Evolutionary conservation across 2,329 filamentous ascomycete species (phyloP), one percentile per base, ranked within the genome.

Genomic region (Stemphylium beticola): DNA sequence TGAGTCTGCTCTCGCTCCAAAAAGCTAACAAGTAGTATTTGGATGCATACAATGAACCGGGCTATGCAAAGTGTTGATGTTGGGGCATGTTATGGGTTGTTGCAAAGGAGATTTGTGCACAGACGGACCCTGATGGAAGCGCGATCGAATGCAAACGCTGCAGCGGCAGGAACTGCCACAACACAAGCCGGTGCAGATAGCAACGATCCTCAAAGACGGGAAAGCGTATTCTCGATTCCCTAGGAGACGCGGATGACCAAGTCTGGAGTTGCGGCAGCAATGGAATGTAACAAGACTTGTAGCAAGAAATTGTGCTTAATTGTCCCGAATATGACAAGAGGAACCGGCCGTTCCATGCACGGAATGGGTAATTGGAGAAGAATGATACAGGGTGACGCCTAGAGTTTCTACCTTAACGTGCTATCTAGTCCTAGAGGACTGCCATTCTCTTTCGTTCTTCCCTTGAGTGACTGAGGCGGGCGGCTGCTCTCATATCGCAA

Each of bases 21-120:
- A 72, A 71, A 63, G 60, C 64, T 68, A 72, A 68, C 66, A 69
- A 66, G 64, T 66, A 51, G 64, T 29, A 29, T 10, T 65, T 66
- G 65, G 67, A 67, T 68, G 66, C 66, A 65, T 71, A 64, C 63
- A 65, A 62, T 65, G 57, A 56, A 29, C 57, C 44, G 41, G 26
- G 50, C 36, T 59, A 58, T 53, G 58, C 58, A 55, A 29, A 48
- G 57, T 46, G 53, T 57, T 32, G 45, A 41, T 58, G 49, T 52
- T 46, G 46, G 38, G 48, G 41, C 39, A 56, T 55, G 46, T 39
- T 20, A 38, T 33, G 44, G 14, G 20, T 29, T 8, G 20, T 36
- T 49, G 26, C 22, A 22, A 51, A 17, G 57, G 41, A 39, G 50
- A 5, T 34, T 47, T 50, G 58, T 41, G 67, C 67, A 69, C 64